A percentile compares a stretch with the other conserved stretches of the same genome.
phyloP scores from a whole-genome alignment of 805 yeast genomes.

The Wickerhamiella qilinensis region DNA sequence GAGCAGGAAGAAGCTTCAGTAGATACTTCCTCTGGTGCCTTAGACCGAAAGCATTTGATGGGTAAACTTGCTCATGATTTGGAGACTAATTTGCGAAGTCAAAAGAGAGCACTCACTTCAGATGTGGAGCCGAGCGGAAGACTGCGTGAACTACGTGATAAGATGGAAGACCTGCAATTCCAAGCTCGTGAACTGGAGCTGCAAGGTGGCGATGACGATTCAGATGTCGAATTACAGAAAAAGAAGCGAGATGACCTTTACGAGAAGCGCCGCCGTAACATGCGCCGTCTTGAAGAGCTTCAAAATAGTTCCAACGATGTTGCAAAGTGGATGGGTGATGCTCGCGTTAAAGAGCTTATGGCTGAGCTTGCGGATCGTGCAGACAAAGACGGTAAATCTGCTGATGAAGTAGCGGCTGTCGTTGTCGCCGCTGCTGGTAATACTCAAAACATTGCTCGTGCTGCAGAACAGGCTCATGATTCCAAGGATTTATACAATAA shows the following conservation, averaged over 20 bases:
- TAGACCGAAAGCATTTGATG: slow-evolving; percentile 3
- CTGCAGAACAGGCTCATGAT: not conserved
- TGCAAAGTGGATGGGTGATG: slow-evolving; percentile 25
- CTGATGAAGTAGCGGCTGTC: not conserved
- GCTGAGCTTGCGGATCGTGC: slow-evolving; percentile 7
- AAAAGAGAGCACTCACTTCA: slow-evolving; percentile 16
- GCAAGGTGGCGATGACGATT: slow-evolving; percentile 66
- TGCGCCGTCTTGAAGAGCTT: slow-evolving; percentile 55
- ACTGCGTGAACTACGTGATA: slow-evolving; percentile 55
- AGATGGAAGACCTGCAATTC: slow-evolving; percentile 70
- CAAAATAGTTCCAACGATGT: slow-evolving; percentile 52
- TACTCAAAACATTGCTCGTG: not conserved
- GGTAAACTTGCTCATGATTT: slow-evolving; percentile 25
- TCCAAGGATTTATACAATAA: slow-evolving; percentile 5
- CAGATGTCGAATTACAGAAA: slow-evolving; percentile 30
- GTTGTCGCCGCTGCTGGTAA: not conserved
- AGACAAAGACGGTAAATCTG: not conserved
- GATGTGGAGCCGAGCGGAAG: slow-evolving; percentile 63
- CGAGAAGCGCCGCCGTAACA: slow-evolving; percentile 19
- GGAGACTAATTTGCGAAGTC: slow-evolving; percentile 17
- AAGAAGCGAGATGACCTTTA: slow-evolving; percentile 3
- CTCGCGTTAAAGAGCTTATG: slow-evolving; percentile 10
- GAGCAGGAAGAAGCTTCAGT: slow-evolving; percentile 23
- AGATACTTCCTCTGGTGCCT: slow-evolving; percentile 4
- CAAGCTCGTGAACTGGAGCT: slow-evolving; percentile 78